Percentiles rank a stretch among this genome's conserved stretches.
These are phyloP conservation scores for Whalleya microplaca DNA, from an alignment of 2,329 filamentous ascomycete species.

Conservation along the genomic window DNA sequence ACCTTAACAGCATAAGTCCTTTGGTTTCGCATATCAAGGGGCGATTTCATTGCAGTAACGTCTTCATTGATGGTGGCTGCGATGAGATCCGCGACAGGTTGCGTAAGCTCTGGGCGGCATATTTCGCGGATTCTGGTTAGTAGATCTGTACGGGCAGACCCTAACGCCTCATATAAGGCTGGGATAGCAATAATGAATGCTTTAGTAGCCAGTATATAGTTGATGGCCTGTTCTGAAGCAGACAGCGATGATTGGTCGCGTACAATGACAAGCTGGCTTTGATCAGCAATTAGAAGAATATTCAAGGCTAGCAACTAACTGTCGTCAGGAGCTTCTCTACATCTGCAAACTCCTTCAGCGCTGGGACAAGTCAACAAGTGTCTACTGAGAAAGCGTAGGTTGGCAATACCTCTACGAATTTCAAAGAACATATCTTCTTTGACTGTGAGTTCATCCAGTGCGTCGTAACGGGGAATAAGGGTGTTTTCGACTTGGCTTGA, in stretches of 20 bases:
- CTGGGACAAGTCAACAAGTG: slow-evolving; percentile 44
- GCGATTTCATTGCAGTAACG: slow-evolving; percentile 74
- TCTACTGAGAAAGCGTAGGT: not conserved
- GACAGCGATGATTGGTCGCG: slow-evolving; percentile 67
- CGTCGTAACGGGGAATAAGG: slow-evolving; percentile 75
- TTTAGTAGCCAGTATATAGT: slow-evolving; percentile 85
- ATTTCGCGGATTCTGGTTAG: slow-evolving; percentile 70
- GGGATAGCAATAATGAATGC: slow-evolving; percentile 73
- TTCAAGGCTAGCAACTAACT: slow-evolving; percentile 45
- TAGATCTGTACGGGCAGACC: slow-evolving; percentile 64
- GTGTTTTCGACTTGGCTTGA: slow-evolving; percentile 70
- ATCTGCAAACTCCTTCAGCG: slow-evolving; percentile 75
- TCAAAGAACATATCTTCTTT: slow-evolving; percentile 86
- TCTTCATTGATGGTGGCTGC: slow-evolving; percentile 76
- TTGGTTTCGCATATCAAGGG: slow-evolving; percentile 87
- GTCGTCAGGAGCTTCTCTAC: slow-evolving; percentile 79
- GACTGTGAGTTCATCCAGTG: slow-evolving; percentile 77
- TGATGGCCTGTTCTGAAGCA: slow-evolving; percentile 79
- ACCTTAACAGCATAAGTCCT: slow-evolving; percentile 86
- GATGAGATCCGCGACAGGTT: slow-evolving; percentile 67
- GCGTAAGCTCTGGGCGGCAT: slow-evolving; percentile 66
- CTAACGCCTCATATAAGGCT: slow-evolving; percentile 69
- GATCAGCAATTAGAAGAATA: slow-evolving; percentile 18
- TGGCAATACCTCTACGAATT: slow-evolving; percentile 66
- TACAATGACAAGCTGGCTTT: slow-evolving; percentile 71